These are phyloP conservation scores for Friedmanniomyces simplex DNA, from an alignment of 495 filamentous ascomycete species.

Conservation along the genomic window DNA sequence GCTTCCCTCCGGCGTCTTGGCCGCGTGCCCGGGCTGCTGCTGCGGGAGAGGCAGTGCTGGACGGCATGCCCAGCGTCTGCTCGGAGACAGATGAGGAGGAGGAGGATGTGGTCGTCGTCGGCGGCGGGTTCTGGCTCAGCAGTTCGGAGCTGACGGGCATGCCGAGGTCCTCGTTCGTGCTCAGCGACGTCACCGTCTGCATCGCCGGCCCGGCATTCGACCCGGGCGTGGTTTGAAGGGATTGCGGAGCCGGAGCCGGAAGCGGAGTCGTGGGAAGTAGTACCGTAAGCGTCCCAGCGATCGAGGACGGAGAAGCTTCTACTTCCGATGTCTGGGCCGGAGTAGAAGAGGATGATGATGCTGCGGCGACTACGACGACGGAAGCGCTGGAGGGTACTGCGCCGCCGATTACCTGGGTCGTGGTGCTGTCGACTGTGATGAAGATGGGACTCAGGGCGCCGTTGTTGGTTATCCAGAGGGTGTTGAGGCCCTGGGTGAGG, in stretches of 20 bases:
- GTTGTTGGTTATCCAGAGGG: neutral
- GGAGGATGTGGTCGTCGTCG: no score
- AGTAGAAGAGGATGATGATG: neutral
- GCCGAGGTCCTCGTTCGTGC: neutral
- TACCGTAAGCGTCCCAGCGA: neutral
- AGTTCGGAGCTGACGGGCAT: neutral
- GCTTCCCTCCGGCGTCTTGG: neutral
- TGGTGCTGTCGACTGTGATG: neutral
- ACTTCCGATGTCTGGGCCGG: neutral
- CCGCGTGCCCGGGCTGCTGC: neutral
- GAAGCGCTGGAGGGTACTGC: neutral
- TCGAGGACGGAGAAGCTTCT: neutral
- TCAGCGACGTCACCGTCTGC: neutral
- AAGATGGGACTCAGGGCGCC: neutral
- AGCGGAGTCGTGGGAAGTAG: neutral
- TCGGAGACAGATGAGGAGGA: no score
- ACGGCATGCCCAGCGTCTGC: neutral
- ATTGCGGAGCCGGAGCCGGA: no score
- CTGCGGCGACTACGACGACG: neutral
- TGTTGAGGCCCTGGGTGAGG: neutral
- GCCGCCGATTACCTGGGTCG: neutral
- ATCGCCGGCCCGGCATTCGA: neutral
- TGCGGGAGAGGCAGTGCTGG: neutral
- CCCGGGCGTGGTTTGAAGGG: neutral
- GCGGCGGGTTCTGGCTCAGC: neutral